These are phyloP conservation scores for Sporisorium scitamineum DNA, from an alignment of 1,284 basidiomycete genomes.

Conservation along the genomic window DNA sequence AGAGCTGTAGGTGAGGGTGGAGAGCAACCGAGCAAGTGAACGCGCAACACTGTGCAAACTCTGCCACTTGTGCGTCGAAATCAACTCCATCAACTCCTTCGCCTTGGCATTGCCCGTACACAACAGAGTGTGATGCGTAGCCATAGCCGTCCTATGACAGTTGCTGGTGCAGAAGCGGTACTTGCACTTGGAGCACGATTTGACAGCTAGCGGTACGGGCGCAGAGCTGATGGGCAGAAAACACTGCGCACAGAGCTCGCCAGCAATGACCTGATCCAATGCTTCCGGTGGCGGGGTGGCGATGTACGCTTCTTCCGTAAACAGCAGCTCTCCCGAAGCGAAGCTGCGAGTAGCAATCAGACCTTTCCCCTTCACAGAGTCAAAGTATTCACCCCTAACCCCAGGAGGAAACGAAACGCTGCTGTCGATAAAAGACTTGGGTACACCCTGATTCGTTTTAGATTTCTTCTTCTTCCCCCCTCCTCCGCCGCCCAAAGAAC, in stretches of 20 bases:
- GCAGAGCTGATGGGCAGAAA: conserved; percentile 63
- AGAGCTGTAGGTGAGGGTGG: conserved; percentile 8
- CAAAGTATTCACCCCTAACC: conserved; percentile 78
- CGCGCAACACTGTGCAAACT: conserved; percentile 39
- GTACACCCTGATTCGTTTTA: conserved; percentile 23
- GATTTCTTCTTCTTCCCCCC: conserved; percentile 51
- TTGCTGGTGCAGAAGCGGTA: conserved; percentile 83
- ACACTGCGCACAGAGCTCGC: conserved; percentile 59
- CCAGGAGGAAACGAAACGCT: conserved; percentile 44
- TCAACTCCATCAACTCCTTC: conserved; percentile 65
- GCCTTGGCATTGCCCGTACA: conserved; percentile 81
- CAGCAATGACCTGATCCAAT: conserved; percentile 28
- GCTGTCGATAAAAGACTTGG: conserved; percentile 55
- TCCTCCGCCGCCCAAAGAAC: too few relatives aligned
- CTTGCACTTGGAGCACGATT: conserved; percentile 62
- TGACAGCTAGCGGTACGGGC: conserved; percentile 66
- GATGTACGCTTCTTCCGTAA: conserved; percentile 77
- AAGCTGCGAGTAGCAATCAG: conserved; percentile 79
- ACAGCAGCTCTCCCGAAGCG: conserved; percentile 79
- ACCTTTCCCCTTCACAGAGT: conserved; percentile 82
- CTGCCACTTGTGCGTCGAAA: conserved; percentile 48
- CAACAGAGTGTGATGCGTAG: conserved; percentile 78
- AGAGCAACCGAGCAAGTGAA: conserved; percentile 24
- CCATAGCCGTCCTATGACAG: conserved; percentile 75
- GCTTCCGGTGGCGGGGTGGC: conserved; percentile 58